Conservation (phyloP, 1,284 basidiomycete species). For the Abortiporus biennis region DNA sequence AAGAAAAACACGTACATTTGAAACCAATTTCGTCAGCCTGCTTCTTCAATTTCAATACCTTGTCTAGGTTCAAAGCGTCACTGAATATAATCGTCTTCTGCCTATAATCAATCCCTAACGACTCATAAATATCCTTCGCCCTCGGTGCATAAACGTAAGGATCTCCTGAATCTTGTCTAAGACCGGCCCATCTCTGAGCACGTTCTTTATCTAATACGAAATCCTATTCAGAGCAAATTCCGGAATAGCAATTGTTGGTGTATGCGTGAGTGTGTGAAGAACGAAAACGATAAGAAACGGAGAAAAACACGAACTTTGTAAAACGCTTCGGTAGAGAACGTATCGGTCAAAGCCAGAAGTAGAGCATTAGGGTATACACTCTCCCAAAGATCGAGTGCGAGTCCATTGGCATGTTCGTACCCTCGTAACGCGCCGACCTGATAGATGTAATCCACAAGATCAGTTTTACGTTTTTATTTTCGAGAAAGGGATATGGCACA, state of each 20-base stretch:
- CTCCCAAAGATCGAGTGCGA: conserved; percentile 83
- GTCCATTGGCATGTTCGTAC: conserved; percentile 70
- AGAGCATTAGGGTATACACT: conserved; percentile 54
- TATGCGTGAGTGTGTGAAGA: neutral
- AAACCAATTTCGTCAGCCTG: conserved; percentile 75
- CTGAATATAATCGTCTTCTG: conserved; percentile 80
- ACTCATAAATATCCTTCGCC: conserved; percentile 66
- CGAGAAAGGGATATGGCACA: no score
- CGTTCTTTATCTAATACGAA: conserved; percentile 54
- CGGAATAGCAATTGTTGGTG: neutral
- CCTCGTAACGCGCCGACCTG: conserved; percentile 81
- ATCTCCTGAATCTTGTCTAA: conserved; percentile 93
- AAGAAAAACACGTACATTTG: conserved; percentile 39
- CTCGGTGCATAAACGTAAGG: conserved; percentile 72
- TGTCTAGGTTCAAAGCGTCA: conserved; percentile 72
- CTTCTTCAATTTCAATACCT: conserved; percentile 62
- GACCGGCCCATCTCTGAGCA: conserved; percentile 67
- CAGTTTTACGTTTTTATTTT: neutral
- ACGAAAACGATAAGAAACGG: no score
- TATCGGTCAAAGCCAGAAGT: conserved; percentile 84
- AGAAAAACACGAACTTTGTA: conserved; percentile 69
- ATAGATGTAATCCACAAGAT: neutral
- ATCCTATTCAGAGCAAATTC: conserved; percentile 35
- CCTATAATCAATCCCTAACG: conserved; percentile 56
- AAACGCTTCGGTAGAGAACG: conserved; percentile 83